These are phyloP conservation scores for Dipteronia dyeriana DNA, from an alignment of 345 rosid species.

Conservation along the genomic window DNA sequence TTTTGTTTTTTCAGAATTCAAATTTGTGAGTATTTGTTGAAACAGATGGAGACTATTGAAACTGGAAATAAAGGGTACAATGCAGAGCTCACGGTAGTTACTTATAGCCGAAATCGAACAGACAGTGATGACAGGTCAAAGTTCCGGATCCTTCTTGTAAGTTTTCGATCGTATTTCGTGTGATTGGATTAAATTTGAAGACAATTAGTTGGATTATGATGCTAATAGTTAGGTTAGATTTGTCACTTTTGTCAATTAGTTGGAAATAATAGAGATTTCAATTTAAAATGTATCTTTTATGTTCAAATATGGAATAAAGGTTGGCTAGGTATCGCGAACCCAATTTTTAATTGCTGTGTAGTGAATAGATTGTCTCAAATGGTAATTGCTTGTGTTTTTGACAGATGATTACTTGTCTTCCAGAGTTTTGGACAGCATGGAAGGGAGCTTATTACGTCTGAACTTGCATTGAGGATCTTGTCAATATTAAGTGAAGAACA, in stretches of 20 bases:
- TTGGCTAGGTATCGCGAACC: neutral
- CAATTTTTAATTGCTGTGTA: slow-evolving; percentile 25
- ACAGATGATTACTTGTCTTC: slow-evolving; percentile 99
- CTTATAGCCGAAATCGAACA: slow-evolving; percentile 50
- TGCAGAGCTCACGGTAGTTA: slow-evolving; percentile 67
- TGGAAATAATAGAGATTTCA: neutral
- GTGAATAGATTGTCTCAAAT: slow-evolving; percentile 45
- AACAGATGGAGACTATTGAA: slow-evolving; percentile 61
- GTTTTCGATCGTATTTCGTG: slow-evolving; percentile 28
- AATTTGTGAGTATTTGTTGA: slow-evolving; percentile 8
- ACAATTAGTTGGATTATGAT: slow-evolving; percentile 9
- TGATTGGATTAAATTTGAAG: slow-evolving; percentile 3
- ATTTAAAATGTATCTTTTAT: neutral
- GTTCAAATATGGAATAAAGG: neutral
- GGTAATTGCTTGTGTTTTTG: slow-evolving; percentile 77
- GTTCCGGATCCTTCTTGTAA: slow-evolving; percentile 94
- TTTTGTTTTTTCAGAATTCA: neutral
- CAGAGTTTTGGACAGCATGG: slow-evolving; percentile 99
- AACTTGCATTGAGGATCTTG: slow-evolving; percentile 79
- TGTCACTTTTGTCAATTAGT: neutral
- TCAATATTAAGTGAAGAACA: slow-evolving; percentile 87
- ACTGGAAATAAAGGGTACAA: slow-evolving; percentile 70
- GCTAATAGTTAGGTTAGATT: neutral
- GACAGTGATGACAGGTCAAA: slow-evolving; percentile 56
- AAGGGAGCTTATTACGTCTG: slow-evolving; percentile 92